Evolutionary conservation across 768 basidiomycete species (phyloP), one percentile per base, ranked within the genome.

Genomic region (Tylopilus sp.): DNA sequence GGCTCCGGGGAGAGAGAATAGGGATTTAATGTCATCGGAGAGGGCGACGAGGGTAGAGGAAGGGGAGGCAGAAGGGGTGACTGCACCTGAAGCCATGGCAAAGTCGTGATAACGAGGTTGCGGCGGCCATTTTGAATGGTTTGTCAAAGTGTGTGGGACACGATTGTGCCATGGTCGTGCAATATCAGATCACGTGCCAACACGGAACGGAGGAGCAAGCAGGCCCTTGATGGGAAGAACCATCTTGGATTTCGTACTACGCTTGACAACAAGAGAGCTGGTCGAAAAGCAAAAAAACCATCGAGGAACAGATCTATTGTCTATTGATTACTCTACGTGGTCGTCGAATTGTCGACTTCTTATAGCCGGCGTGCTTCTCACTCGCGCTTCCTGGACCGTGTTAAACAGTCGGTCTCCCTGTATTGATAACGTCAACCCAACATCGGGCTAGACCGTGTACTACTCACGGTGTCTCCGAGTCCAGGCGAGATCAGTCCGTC

Each of bases 401-500:
- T 87, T 86, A 73, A 88, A 92, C 52, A 92, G 67, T 10, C 92
- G 85, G 60, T 95, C 92, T 2, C 92, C 92, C 89, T 93, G 45
- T 23, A 57, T 40, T 15, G 18, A 47, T 50, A 20, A 10, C 43
- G 48, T 50, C 40, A 31, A 46, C 42, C 23, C n/a, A n/a, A 10
- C 20, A 20, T 47, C 44, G 17, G 26, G 35, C 25, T 10, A 45
- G 15, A 20, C 26, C 20, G 28, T 18, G 5, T 22, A 15, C 22
- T 3, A 76, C 88, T 65, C 62, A 91, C 91, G 22, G 90, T 83
- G 69, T 97, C 95, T 5, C 95, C 95, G 40, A 95, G 76, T 18
- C 95, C 95, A 10, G 95, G 95, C n/a, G 73, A 78, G 52, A 98
- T 88, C 56, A 92, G 74, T 7, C 95, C 95, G 17, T 88, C 79